Evolutionary conservation across 2,329 filamentous ascomycete species (phyloP), one percentile per base, ranked within the genome.

Genomic region (Cryphonectria carpinicola): DNA sequence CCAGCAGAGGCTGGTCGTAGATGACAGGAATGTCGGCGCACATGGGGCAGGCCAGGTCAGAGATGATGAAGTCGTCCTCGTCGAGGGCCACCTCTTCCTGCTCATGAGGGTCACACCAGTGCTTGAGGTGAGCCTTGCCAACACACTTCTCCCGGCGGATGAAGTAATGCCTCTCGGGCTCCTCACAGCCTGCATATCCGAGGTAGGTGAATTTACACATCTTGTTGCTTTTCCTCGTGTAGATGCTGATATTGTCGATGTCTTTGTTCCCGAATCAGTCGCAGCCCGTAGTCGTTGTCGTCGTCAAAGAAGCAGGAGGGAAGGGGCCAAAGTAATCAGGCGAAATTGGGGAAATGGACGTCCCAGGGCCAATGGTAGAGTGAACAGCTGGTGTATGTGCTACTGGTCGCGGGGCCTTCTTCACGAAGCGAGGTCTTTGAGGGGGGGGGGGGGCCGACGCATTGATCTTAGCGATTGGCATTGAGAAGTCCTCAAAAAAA

Each of bases 181-280:
- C 71, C 56, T 72, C 71, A 35, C 71, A 72, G 56, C 66, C 66
- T 35, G 56, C 66, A 65, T 72, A 72, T 22, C 71, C 71, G 56
- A 72, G 69, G 63, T 72, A 72, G 71, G 71, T 72, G 66, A 72
- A 72, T 56, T 69, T 72, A 58, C 71, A 72, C 71, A 72, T 72
- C 19, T 56, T 60, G 19, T 3, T 56, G 28, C 61, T 14, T 3
- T 13, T 11, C 11, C 2, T 13, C n/a, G n/a, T 39, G 37, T 39
- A 13, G 37, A 39, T 4, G 5, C 22, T 46, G 10, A 10, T 67
- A n/a, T 25, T 41, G n/a, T 46, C 35, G 54, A 25, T 49, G 22
- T 49, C 4, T 4, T n/a, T n/a, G 1, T 49, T 28, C 25, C 13
- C 35, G 14, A 17, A 6, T 19, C 13, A 10, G 8, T 32, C 25